phyloP scores from a whole-genome alignment of 768 basidiomycete species.

The Podaxis sp. region DNA sequence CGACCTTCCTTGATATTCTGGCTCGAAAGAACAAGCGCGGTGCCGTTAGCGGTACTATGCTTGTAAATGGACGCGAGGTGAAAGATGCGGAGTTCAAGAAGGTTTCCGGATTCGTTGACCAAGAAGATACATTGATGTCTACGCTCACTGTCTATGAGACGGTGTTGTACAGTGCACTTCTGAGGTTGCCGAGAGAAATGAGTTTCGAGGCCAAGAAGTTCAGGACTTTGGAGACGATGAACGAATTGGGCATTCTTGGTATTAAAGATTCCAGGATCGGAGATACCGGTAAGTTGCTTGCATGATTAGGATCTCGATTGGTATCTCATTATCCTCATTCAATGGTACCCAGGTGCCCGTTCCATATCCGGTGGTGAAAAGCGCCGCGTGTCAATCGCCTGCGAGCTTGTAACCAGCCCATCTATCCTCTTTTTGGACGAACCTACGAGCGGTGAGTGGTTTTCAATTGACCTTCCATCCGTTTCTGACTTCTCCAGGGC shows the following conservation, averaged over 20 bases:
- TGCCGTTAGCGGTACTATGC: slow-evolving; percentile 64
- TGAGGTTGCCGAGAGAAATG: slow-evolving; percentile 94
- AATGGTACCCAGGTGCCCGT: slow-evolving; percentile 57
- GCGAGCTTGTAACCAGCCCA: slow-evolving; percentile 96
- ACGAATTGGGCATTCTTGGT: slow-evolving; percentile 89
- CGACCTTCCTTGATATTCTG: slow-evolving; percentile 94
- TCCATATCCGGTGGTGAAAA: slow-evolving; percentile 99
- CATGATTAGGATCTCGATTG: background rate
- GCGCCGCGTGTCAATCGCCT: slow-evolving; percentile 94
- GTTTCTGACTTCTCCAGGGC: slow-evolving; percentile 46
- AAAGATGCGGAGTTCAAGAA: slow-evolving; percentile 74
- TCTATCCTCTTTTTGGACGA: slow-evolving; percentile 97
- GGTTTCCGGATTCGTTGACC: slow-evolving; percentile 94
- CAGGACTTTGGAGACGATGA: slow-evolving; percentile 92
- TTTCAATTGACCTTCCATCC: too few relatives aligned
- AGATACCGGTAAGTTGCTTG: slow-evolving; percentile 61
- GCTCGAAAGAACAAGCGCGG: slow-evolving; percentile 90
- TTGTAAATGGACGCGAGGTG: slow-evolving; percentile 86
- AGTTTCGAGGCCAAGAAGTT: slow-evolving; percentile 93
- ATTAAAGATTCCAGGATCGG: slow-evolving; percentile 93
- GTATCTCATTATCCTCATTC: background rate
- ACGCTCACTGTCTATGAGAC: slow-evolving; percentile 99
- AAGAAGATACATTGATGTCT: slow-evolving; percentile 96
- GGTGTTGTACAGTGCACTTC: slow-evolving; percentile 87
- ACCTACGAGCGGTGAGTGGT: slow-evolving; percentile 82